Evolutionary conservation across 129 eudicot species (phyloP).

Genomic region (Logfia minima): DNA sequence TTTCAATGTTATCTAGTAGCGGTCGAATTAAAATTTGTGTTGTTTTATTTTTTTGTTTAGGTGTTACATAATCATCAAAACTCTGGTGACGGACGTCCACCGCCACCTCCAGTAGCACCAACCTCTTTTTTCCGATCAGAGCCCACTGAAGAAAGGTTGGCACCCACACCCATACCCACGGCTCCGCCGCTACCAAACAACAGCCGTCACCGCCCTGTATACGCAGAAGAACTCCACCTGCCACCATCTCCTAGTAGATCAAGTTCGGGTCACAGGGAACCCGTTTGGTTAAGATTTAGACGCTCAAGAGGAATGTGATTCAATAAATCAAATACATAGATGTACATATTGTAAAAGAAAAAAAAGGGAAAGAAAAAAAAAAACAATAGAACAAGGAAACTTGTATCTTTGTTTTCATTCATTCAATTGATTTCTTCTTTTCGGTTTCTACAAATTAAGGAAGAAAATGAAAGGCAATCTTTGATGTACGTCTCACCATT

Average conservation of each 20-base stretch:
- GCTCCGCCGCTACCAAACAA: constrained; percentile 36
- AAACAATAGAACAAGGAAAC: background rate
- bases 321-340: background rate
- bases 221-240: constrained; percentile 45
- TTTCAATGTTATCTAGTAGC: background rate
- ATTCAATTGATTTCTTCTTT: constrained; percentile 27
- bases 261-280: constrained; percentile 30
- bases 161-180: constrained; percentile 12
- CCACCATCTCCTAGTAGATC: constrained; percentile 35
- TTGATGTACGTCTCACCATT: background rate
- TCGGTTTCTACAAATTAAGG: constrained; percentile 14
- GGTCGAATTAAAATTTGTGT: background rate
- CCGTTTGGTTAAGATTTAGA: constrained; percentile 41
- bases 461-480: constrained; percentile 1
- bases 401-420: constrained; percentile 27
- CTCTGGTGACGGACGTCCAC: constrained; percentile 36
- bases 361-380: background rate
- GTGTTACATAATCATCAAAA: constrained; percentile 13
- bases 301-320: constrained; percentile 36
- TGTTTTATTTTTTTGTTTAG: background rate
- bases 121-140: constrained; percentile 28
- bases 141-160: constrained; percentile 36
- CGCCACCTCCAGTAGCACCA: constrained; percentile 43
- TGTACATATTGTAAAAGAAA: constrained; percentile 32
- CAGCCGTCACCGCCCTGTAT: constrained; percentile 28